These are phyloP conservation scores for Mortierella polycephala DNA, from an alignment of 371 early-diverging fungal genomes.

Conservation along the genomic window DNA sequence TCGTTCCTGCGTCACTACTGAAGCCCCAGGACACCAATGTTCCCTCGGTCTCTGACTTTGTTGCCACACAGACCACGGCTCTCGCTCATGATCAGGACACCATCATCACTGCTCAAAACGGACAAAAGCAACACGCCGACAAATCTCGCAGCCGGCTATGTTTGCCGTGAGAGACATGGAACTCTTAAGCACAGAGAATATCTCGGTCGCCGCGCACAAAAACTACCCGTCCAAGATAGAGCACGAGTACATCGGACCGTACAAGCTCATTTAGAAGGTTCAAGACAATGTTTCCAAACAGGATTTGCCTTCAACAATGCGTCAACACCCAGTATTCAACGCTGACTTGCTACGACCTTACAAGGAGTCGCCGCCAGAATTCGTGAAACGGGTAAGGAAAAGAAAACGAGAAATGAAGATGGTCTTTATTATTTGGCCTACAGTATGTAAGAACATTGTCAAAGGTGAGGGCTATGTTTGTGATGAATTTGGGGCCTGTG, in stretches of 20 bases:
- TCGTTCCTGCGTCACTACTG: constrained; percentile 5
- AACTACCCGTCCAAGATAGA: too few relatives aligned
- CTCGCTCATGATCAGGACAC: constrained; percentile 2
- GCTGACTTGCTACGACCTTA: constrained; percentile 5
- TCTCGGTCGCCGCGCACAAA: too few relatives aligned
- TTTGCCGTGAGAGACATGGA: constrained; percentile 13
- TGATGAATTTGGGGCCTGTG: too few relatives aligned
- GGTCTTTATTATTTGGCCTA: too few relatives aligned
- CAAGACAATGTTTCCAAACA: constrained; percentile 11
- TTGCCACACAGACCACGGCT: not conserved
- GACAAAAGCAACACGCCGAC: constrained; percentile 12
- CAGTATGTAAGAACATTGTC: too few relatives aligned
- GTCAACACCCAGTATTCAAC: constrained; percentile 8
- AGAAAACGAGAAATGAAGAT: too few relatives aligned
- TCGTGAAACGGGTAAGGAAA: too few relatives aligned
- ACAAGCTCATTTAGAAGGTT: not conserved
- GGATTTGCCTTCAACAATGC: constrained; percentile 4
- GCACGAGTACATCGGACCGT: too few relatives aligned
- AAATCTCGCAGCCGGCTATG: not conserved
- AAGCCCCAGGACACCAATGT: not conserved
- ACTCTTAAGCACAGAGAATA: too few relatives aligned
- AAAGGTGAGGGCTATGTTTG: too few relatives aligned
- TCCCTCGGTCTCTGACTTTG: constrained; percentile 7
- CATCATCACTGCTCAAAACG: constrained; percentile 3
- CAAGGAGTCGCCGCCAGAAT: not conserved